Evolutionary conservation across 192 early-diverging fungal genomes (phyloP).

Genomic region (Polychytrium aggregatum): DNA sequence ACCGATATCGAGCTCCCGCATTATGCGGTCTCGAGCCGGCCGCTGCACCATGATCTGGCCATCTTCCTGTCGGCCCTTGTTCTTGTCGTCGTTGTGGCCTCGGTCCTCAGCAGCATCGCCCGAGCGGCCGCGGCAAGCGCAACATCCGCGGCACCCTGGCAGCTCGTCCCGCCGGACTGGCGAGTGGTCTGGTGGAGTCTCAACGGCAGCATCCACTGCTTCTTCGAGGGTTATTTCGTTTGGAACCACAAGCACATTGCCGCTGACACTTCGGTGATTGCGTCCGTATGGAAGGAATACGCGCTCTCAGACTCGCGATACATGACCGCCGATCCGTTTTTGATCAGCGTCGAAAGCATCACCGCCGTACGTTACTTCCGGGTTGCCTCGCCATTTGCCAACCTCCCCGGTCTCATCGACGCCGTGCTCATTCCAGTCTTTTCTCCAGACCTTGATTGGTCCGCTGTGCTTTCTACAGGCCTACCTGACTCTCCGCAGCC

Average conservation of each 20-base stretch:
- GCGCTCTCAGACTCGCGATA: constrained; percentile 79
- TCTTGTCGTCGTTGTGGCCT: constrained; percentile 17
- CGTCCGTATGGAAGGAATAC: constrained; percentile 88
- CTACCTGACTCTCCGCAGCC: constrained; percentile 18
- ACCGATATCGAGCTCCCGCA: constrained; percentile 16
- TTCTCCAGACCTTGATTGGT: constrained; percentile 29
- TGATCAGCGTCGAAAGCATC: constrained; percentile 74
- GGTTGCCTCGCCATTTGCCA: neutral
- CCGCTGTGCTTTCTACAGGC: constrained; percentile 20
- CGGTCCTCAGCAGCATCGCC: neutral
- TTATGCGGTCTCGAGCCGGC: constrained; percentile 18
- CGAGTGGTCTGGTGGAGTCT: constrained; percentile 74
- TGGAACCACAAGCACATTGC: constrained; percentile 57
- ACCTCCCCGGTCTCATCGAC: no score
- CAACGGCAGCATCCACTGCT: constrained; percentile 69
- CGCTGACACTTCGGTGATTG: constrained; percentile 50
- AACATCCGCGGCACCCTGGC: no score
- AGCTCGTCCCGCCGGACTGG: no score
- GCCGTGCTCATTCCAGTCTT: neutral
- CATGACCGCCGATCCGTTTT: constrained; percentile 69
- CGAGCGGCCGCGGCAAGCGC: constrained; percentile 4
- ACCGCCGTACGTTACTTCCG: constrained; percentile 51
- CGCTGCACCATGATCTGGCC: constrained; percentile 20
- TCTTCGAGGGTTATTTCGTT: constrained; percentile 82
- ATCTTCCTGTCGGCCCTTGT: constrained; percentile 22